Evolutionary conservation across 805 yeast species (phyloP).

Genomic region (Saccharomycodes ludwigii): DNA sequence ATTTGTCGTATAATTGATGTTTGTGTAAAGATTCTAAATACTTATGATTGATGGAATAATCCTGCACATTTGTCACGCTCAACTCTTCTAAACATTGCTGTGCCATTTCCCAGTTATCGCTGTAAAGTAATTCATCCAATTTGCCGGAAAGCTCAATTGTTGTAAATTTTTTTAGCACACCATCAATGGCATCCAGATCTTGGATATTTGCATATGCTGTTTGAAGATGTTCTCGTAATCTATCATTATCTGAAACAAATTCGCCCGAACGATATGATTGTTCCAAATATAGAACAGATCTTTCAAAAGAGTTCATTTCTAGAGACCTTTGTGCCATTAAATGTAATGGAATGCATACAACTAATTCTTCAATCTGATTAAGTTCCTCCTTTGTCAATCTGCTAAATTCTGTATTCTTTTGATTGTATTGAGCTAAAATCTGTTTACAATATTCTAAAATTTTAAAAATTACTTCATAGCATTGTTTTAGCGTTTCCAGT

Average conservation of each 20-base stretch:
- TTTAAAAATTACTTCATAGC: constrained; percentile 64
- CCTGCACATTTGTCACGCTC: constrained; percentile 23
- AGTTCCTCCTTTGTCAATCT: constrained; percentile 20
- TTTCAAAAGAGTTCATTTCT: constrained; percentile 74
- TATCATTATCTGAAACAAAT: constrained; percentile 21
- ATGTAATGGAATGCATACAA: constrained; percentile 49
- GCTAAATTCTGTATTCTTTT: constrained; percentile 18
- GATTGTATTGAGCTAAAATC: constrained; percentile 43
- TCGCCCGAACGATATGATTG: constrained; percentile 42
- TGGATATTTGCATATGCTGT: constrained; percentile 76
- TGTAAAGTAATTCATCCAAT: constrained; percentile 67
- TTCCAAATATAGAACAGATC: constrained; percentile 79
- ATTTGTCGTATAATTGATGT: constrained; percentile 61
- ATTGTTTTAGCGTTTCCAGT: constrained; percentile 47
- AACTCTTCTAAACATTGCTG: constrained; percentile 71
- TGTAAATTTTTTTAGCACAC: constrained; percentile 64
- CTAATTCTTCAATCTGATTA: constrained; percentile 32
- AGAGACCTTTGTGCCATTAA: constrained; percentile 67
- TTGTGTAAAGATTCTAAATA: constrained; percentile 60
- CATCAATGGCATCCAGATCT: constrained; percentile 84
- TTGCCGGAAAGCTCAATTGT: constrained; percentile 62
- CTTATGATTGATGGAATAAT: constrained; percentile 22
- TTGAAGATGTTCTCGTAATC: constrained; percentile 42
- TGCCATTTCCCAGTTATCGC: constrained; percentile 78
- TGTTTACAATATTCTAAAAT: constrained; percentile 74